phyloP scores from a whole-genome alignment of 169 alveolate species.

The Plasmodium reichenowi region DNA sequence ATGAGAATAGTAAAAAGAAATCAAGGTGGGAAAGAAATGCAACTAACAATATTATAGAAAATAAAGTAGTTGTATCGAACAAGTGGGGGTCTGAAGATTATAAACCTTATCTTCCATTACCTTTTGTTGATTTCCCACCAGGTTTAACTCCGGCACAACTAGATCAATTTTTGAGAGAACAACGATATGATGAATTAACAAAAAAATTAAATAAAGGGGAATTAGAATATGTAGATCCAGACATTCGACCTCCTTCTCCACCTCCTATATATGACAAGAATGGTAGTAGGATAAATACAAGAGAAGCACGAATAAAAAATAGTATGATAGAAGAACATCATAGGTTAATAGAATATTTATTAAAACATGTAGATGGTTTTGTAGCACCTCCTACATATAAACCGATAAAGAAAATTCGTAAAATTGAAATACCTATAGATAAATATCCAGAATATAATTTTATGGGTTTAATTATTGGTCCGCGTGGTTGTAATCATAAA shows the following conservation, averaged over 20 bases:
- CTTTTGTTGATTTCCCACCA: conserved; percentile 92
- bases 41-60: conserved; percentile 25
- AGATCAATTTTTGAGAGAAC: conserved; percentile 93
- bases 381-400: conserved; percentile 91
- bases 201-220: conserved; percentile 89
- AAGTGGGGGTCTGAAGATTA: conserved; percentile 87
- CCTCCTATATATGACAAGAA: conserved; percentile 93
- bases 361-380: conserved; percentile 89
- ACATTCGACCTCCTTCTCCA: conserved; percentile 93
- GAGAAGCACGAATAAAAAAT: conserved; percentile 91
- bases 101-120: conserved; percentile 92
- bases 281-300: conserved; percentile 92
- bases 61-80: conserved; percentile 31
- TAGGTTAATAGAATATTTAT: conserved; percentile 89
- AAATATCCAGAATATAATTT: conserved; percentile 94
- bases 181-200: conserved; percentile 91
- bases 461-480: conserved; percentile 96
- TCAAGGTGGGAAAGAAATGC: conserved; percentile 57
- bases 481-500: conserved; percentile 95
- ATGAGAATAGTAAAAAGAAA: conserved; percentile 34
- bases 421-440: conserved; percentile 91
- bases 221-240: conserved; percentile 92
- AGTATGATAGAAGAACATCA: conserved; percentile 91
- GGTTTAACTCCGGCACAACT: conserved; percentile 90
- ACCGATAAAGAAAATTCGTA: conserved; percentile 90